Base-by-base conservation (phyloP, 2,329 filamentous ascomycete species). In the Colletotrichum musicola region DNA sequence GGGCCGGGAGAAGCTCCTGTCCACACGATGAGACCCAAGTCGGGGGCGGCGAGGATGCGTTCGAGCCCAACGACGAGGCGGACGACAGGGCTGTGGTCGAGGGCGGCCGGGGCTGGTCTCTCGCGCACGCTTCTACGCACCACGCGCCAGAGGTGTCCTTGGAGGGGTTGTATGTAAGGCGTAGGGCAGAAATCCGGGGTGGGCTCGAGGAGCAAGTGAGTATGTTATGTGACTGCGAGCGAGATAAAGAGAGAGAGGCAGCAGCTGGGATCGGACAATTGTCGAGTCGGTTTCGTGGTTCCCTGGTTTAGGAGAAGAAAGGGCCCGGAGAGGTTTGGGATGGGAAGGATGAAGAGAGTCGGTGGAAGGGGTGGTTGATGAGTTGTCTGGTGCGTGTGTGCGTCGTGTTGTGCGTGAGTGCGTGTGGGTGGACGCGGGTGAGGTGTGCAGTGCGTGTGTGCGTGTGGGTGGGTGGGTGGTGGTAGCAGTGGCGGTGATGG, bases 41-140 rank as follows among this genome's bases (percentile, higher is more conserved):
- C 76, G 74, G 75, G 72, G 72, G 72, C 76, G 73, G 73, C 74
- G 77, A 35, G 73, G 77, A 86, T 86, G 85, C 85, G 88, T 81
- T 84, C 80, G 81, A 85, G 84, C 85, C 86, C 82, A 86, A 87
- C 81, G 46, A 79, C 77, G 80, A 79, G 78, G 81, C 78, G 76
- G 76, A 74, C 73, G 74, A 79, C 76, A 77, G 72, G 73, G 70
- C 73, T 72, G 75, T 72, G 76, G 71, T 74, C 18, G 72, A 73
- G 73, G 74, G 75, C n/a, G 55, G 55, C 18, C 65, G 50, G 65
- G 56, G 64, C 47, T 35, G 30, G 30, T 35, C 30, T 22, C 55
- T 68, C 42, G 65, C 54, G 65, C 49, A 55, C 49, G 27, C 42
- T 65, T 64, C 57, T 58, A 65, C 42, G 65, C 62, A 65, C 65